Percentiles rank a stretch among this genome's conserved stretches.
phyloP scores from a whole-genome alignment of 192 early-diverging fungal genomes.

The Ambispora gerdemannii region DNA sequence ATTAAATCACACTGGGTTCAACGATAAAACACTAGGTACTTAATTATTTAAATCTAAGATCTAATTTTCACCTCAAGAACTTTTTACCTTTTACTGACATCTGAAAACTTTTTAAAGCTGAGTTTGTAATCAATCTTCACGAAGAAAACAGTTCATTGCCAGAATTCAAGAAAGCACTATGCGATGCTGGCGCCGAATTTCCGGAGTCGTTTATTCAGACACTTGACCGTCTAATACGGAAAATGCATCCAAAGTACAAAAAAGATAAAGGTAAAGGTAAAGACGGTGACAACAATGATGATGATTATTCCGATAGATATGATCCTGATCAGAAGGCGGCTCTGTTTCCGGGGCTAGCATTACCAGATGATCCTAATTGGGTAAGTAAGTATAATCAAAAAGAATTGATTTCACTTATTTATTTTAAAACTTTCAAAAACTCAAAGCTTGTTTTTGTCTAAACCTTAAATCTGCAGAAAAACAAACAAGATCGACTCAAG shows the following conservation, averaged over 20 bases:
- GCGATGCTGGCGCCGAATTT: constrained; percentile 77
- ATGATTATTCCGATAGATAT: neutral
- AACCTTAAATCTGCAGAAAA: no score
- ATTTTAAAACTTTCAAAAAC: neutral
- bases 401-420: no score
- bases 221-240: constrained; percentile 83
- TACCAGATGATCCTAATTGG: constrained; percentile 51
- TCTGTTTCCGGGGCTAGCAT: constrained; percentile 78
- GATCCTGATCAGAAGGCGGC: constrained; percentile 53
- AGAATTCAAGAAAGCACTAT: constrained; percentile 67
- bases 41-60: neutral
- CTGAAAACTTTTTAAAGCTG: constrained; percentile 54
- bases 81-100: neutral
- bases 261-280: constrained; percentile 25
- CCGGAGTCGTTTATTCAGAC: constrained; percentile 76
- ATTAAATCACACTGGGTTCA: constrained; percentile 85
- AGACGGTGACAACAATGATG: neutral
- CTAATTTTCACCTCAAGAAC: neutral
- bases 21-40: constrained; percentile 74
- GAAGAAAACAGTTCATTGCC: constrained; percentile 56
- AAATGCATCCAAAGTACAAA: constrained; percentile 66
- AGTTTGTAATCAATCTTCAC: constrained; percentile 89
- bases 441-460: no score
- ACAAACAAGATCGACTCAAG: no score
- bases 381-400: constrained; percentile 34